Base-by-base conservation (phyloP, 768 basidiomycete species). In the Lyophyllum atratum region DNA sequence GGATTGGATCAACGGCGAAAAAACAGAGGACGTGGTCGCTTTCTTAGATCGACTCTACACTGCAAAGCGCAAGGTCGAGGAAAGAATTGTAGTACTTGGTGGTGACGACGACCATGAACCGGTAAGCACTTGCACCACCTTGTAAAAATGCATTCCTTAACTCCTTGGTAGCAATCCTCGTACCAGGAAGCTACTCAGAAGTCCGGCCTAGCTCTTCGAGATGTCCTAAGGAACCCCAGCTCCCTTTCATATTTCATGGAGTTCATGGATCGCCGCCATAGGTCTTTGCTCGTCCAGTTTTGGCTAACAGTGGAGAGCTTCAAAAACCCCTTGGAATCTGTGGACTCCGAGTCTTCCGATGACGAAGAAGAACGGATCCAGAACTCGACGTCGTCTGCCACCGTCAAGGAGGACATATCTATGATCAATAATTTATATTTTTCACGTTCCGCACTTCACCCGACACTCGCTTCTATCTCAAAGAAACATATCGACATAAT, bases 301-400 rank as follows among this genome's bases (percentile, higher is more conserved):
- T 98, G 96, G 96, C 78, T 98, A 1, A 93, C 94, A 0, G 92
- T 98, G 2, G 95, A 99, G 74, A 93, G 93, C 56, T 96, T 98
- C 81, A 98, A 98, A 74, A 93, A 96, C 63, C 97, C 97, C 0
- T 74, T 99, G 25, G 95, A 97, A 70, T 83, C 85, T 2, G 81
- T 90, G 5, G 89, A 93, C 61, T 89, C 85, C 31, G 85, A 85
- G 49, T 86, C 85, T 14, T 86, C 86, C 28, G 83, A 84, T 40
- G 78, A 81, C 49, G 81, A 86, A 46, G 76, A 79, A 56, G 83
- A 85, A 53, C 70, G 75, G 14, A 75, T 84, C 12, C 80, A 84
- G 54, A 84, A 82, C 56, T 71, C 79, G 31, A 79, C 82, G 1
- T 78, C 78, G 7, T 83, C 81, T 1, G 76, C 80, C 5, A 92